Percentiles rank a stretch among this genome's conserved stretches.
Conservation (phyloP, 2,329 filamentous ascomycete genomes). For the Fusarium anguioides region DNA sequence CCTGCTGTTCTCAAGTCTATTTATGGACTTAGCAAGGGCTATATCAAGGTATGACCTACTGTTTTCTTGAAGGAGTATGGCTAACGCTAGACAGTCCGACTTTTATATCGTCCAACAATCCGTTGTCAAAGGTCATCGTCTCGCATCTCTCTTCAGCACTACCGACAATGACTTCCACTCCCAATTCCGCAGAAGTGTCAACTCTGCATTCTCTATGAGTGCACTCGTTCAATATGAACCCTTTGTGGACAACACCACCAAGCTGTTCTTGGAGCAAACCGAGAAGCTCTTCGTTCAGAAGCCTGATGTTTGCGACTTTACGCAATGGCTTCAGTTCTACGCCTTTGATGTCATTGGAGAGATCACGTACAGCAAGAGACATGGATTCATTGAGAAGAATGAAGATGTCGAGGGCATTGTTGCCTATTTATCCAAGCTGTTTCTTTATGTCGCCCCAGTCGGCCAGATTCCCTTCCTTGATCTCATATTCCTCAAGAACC, state of each 20-base stretch:
- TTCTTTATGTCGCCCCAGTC: constrained; percentile 78
- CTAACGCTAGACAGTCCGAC: constrained; percentile 65
- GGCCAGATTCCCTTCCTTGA: constrained; percentile 82
- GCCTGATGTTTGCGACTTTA: constrained; percentile 63
- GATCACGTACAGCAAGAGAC: constrained; percentile 78
- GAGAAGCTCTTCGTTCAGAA: constrained; percentile 64
- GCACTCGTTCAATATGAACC: constrained; percentile 82
- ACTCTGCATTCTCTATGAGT: constrained; percentile 81
- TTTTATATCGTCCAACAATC: constrained; percentile 85
- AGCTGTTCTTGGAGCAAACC: constrained; percentile 74
- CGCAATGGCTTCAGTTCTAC: constrained; percentile 81
- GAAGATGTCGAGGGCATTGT: constrained; percentile 82
- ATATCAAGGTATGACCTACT: constrained; percentile 70
- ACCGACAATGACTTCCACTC: constrained; percentile 80
- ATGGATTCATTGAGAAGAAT: constrained; percentile 80
- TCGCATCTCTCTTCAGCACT: constrained; percentile 81
- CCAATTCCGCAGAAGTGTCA: constrained; percentile 79
- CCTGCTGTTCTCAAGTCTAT: constrained; percentile 79
- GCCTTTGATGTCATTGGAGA: constrained; percentile 86
- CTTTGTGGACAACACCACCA: constrained; percentile 79
- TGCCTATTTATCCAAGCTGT: constrained; percentile 69
- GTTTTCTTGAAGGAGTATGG: constrained; percentile 58
- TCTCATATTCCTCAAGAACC: constrained; percentile 77
- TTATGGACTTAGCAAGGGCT: constrained; percentile 85
- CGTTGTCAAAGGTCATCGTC: constrained; percentile 72